A percentile compares a stretch with the other conserved stretches of the same genome.
These are phyloP conservation scores for Yamadazyma triangularis DNA, from an alignment of 1,139 yeast genomes.

Conservation along the genomic window DNA sequence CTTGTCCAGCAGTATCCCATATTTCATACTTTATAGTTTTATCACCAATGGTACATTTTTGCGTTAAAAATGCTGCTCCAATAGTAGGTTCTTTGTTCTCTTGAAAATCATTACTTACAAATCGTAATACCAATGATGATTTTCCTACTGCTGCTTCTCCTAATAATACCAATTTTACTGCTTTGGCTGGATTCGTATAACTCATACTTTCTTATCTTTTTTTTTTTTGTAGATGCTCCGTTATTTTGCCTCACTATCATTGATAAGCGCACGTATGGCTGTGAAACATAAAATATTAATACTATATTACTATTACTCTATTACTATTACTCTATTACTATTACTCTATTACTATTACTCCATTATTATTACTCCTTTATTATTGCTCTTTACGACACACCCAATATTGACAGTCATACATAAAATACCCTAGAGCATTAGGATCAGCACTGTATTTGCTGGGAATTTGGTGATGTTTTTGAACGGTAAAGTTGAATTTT, in stretches of 20 bases:
- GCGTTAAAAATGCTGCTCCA: constrained; percentile 96
- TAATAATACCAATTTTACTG: constrained; percentile 82
- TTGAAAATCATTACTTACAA: constrained; percentile 93
- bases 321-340: too few species aligned
- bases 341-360: too few species aligned
- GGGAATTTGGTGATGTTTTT: constrained; percentile 40
- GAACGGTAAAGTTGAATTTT: constrained; percentile 51
- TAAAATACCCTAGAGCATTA: constrained; percentile 51
- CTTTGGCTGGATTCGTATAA: constrained; percentile 50
- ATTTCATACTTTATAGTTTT: constrained; percentile 92
- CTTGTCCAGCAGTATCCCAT: constrained; percentile 99
- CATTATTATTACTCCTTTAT: too few species aligned
- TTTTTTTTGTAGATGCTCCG: not conserved
- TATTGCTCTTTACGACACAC: too few species aligned
- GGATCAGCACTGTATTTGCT: constrained; percentile 56
- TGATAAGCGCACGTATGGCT: not conserved
- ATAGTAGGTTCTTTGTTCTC: constrained; percentile 96
- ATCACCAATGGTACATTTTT: constrained; percentile 87
- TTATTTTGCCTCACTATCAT: constrained; percentile 1
- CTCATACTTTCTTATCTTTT: constrained; percentile 23
- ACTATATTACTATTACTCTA: too few species aligned
- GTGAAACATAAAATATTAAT: too few species aligned
- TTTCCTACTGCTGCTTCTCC: constrained; percentile 99
- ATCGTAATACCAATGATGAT: constrained; percentile 85
- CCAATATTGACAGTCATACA: constrained; percentile 71